Evolutionary conservation across 2,329 filamentous ascomycete species (phyloP), one percentile per base, ranked within the genome.

Genomic region (Cladosporium colombiae): DNA sequence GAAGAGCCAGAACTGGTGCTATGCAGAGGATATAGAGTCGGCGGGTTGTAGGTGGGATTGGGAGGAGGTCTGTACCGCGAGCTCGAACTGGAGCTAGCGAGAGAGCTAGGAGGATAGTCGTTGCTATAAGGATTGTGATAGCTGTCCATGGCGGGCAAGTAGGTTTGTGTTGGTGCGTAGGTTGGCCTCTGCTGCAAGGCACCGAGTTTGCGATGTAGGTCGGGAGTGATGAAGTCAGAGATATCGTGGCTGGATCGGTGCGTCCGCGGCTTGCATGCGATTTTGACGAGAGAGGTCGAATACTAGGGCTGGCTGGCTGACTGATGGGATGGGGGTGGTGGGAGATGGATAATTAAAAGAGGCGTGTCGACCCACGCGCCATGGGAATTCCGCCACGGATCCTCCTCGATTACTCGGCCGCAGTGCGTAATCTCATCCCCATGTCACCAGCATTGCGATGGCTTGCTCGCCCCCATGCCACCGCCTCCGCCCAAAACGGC

Each of bases 241-340:
- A 57, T 57, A 57, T 57, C 55, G 55, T 57, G 55, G 55, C 55
- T 57, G 55, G 33, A 57, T 57, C 55, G 55, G 55, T 55, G 33
- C 55, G 55, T 23, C 55, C 10, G 55, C 29, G 33, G 55, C 55
- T 18, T 57, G 55, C 55, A 57, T 57, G 55, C 21, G 23, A 8
- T 44, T n/a, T 16, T 27, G 10, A 31, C 29, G 29, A 31, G 29
- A 8, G 31, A 57, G 55, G 33, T 33, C 23, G 52, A 31, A 13
- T 55, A 18, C 18, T 31, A 33, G n/a, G 52, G 52, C 52, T 33
- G 52, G n/a, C 27, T 13, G 16, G 5, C 7, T 29, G 27, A 8
- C 16, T 44, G 37, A 44, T 31, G 29, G 29, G 5, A 8, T 7
- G 29, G 29, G 6, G 7, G 5, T n/a, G 31, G 31, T 5, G 18